Evolutionary conservation across 1,139 yeast species (phyloP).

Genomic region (Sugiyamaella novakii): DNA sequence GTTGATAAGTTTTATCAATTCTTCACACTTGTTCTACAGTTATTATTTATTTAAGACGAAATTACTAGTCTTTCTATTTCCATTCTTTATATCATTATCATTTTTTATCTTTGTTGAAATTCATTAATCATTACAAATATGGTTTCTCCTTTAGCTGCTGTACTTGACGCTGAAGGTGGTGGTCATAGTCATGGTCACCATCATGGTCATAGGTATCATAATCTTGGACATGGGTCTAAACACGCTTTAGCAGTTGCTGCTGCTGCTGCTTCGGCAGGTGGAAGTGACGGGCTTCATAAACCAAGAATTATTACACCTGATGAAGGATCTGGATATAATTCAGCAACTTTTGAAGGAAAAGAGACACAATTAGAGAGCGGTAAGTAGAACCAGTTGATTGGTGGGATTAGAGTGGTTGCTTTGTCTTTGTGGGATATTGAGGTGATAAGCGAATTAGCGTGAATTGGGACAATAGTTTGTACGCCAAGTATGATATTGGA

Average conservation of each 20-base stretch:
- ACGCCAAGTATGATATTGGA: too few relatives aligned
- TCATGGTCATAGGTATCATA: constrained; percentile 9
- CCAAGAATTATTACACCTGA: constrained; percentile 30
- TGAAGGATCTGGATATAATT: constrained; percentile 60
- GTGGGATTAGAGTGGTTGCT: not conserved
- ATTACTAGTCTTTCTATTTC: too few relatives aligned
- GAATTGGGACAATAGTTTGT: too few relatives aligned
- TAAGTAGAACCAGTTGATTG: constrained; percentile 22
- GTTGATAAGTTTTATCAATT: too few relatives aligned
- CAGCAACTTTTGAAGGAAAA: constrained; percentile 77
- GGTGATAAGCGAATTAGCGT: too few relatives aligned
- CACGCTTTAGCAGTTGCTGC: constrained; percentile 10
- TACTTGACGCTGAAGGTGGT: constrained; percentile 7
- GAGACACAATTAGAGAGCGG: constrained; percentile 72
- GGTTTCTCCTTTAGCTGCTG: constrained; percentile 19
- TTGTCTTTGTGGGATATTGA: not conserved
- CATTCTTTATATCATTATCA: too few relatives aligned
- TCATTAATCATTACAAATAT: too few relatives aligned
- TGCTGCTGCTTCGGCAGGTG: constrained; percentile 6
- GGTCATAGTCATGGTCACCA: constrained; percentile 6
- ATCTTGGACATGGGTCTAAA: constrained; percentile 8
- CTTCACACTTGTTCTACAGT: too few relatives aligned
- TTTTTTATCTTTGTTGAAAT: too few relatives aligned
- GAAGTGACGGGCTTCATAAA: constrained; percentile 3
- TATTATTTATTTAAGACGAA: too few relatives aligned